A percentile compares a stretch with the other conserved stretches of the same genome.
These are phyloP conservation scores for Kazachstania sp. DNA, from an alignment of 1,139 yeast species.

Conservation along the genomic window DNA sequence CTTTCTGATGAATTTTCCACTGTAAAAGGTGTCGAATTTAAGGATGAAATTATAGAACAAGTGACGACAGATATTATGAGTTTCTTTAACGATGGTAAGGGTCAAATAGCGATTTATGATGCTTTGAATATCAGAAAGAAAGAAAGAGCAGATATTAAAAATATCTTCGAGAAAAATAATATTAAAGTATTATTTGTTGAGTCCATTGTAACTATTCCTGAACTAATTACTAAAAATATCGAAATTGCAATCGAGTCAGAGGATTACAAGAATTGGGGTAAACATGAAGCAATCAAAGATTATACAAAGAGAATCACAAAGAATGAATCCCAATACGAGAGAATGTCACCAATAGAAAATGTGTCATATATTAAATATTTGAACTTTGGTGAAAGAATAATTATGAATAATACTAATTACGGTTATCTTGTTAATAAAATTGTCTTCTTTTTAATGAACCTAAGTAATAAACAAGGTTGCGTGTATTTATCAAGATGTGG, in stretches of 20 bases:
- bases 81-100: slow-evolving; percentile 66
- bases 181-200: slow-evolving; percentile 84
- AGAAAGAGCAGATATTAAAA: slow-evolving; percentile 53
- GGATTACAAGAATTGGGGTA: slow-evolving; percentile 72
- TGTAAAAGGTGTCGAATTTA: slow-evolving; percentile 44
- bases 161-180: slow-evolving; percentile 45
- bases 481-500: slow-evolving; percentile 65
- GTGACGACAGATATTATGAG: slow-evolving; percentile 62
- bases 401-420: slow-evolving; percentile 54
- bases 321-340: slow-evolving; percentile 35
- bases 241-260: slow-evolving; percentile 84
- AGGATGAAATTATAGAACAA: slow-evolving; percentile 51
- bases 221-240: slow-evolving; percentile 65
- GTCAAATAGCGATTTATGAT: slow-evolving; percentile 93
- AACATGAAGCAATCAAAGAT: slow-evolving; percentile 52
- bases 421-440: slow-evolving; percentile 87
- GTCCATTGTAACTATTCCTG: slow-evolving; percentile 68
- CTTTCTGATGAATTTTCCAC: slow-evolving; percentile 56
- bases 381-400: slow-evolving; percentile 83
- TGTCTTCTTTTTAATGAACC: slow-evolving; percentile 81
- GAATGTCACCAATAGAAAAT: slow-evolving; percentile 11
- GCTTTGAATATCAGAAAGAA: slow-evolving; percentile 80
- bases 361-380: slow-evolving; percentile 28
- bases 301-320: slow-evolving; percentile 46
- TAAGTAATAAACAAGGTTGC: slow-evolving; percentile 77